Base-by-base conservation (phyloP, 257 asterid genomes). In the Solanum chaucha region DNA sequence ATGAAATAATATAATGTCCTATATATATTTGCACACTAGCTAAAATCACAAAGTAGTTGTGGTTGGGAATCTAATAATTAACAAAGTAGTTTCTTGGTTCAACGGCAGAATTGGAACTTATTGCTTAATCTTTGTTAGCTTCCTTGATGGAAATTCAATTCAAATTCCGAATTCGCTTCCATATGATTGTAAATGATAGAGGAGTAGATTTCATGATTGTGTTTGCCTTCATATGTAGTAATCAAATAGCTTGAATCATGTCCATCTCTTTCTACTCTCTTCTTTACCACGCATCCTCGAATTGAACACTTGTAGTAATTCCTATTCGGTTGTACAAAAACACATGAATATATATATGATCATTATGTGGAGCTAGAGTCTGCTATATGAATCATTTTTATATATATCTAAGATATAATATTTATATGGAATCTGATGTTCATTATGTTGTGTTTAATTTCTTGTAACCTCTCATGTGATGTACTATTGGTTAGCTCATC, bases 281-380 rank as follows among this genome's bases (percentile, higher is more conserved):
- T 90, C 89, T 86, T 90, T 71, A 90, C 88, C 40, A 59, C 40
- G 85, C 92, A 90, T 41, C 89, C 91, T 48, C 4, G 61, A 84
- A 38, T 64, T 32, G 87, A 86, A 87, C 92, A 90, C 83, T 87
- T 90, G 84, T 88, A 89, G 67, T 90, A 90, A 73, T 90, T 82
- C 89, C 92, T 90, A 87, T n/a, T 41, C 9, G 19, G 4, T 77
- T n/a, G 15, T 30, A 10, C 20, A 68, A 10, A 40, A 74, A 5
- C 20, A 58, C 11, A 19, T 24, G 41, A n/a, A 61, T 28, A 40
- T 26, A 55, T 35, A 51, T 32, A 32, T 17, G 13, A 44, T 44
- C 19, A 8, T 35, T 32, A 9, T 13, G 28, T 26, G 34, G 35
- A 26, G 73, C 30, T 10, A 61, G 1, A 61, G 28, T 61, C 30